These are phyloP conservation scores for Epichloe elymi DNA, from an alignment of 2,329 filamentous ascomycete genomes.

Conservation along the genomic window DNA sequence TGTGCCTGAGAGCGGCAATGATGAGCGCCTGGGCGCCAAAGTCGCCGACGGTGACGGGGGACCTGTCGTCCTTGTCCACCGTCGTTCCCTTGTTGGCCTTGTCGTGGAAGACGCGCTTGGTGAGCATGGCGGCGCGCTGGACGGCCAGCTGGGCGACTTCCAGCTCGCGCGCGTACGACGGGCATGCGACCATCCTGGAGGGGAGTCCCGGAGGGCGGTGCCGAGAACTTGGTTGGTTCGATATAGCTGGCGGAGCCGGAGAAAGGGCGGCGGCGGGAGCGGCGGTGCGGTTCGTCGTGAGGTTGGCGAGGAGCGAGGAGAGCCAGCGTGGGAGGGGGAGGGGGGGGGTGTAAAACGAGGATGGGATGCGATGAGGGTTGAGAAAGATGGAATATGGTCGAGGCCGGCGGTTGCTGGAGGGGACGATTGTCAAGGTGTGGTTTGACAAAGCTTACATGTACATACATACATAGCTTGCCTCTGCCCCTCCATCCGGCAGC, in stretches of 20 bases:
- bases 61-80: slow-evolving; percentile 79
- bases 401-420: too few relatives aligned
- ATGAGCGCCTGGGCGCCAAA: slow-evolving; percentile 96
- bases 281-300: slow-evolving; percentile 10
- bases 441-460: too few relatives aligned
- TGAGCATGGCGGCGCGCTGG: slow-evolving; percentile 53
- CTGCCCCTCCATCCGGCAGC: too few relatives aligned
- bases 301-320: slow-evolving; percentile 11
- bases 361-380: too few relatives aligned
- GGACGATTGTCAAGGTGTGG: too few relatives aligned
- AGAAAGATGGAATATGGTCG: too few relatives aligned
- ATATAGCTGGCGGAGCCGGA: slow-evolving; percentile 12
- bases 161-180: slow-evolving; percentile 63
- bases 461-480: too few relatives aligned
- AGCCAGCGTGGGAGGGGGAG: slow-evolving; percentile 10
- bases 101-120: slow-evolving; percentile 49
- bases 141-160: slow-evolving; percentile 78
- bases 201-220: neutral
- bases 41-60: slow-evolving; percentile 93
- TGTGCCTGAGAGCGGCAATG: slow-evolving; percentile 75
- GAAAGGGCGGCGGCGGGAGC: neutral
- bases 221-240: neutral
- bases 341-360: too few relatives aligned
- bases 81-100: slow-evolving; percentile 96
- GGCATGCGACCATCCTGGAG: slow-evolving; percentile 11